Evolutionary conservation across 1,284 basidiomycete genomes (phyloP), one percentile per base, ranked within the genome.

Genomic region (Tylopilus sp.): DNA sequence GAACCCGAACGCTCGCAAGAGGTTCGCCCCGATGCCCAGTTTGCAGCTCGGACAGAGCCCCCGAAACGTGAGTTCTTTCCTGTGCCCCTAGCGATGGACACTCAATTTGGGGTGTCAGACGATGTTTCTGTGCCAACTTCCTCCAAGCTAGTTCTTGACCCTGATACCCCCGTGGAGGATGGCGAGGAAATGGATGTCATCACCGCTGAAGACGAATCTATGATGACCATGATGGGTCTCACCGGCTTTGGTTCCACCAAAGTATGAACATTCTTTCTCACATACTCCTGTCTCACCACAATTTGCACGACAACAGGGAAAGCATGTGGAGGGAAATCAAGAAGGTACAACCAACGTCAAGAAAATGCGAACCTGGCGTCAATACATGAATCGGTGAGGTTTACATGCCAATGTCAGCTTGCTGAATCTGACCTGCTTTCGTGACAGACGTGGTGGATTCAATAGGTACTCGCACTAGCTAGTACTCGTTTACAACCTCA

Each of bases 161-260:
- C 71, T 48, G 73, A 73, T 56, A 68, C 67, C 44, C 64, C 61
- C 44, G 68, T 62, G 38, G 81, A 82, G 56, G 83, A 85, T 53
- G 81, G 77, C 11, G 85, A 87, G 59, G 77, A 75, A 15, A 84
- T 84, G 74, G 84, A 86, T 42, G 75, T 67, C n/a, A 75, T 73
- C 26, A 80, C 83, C 48, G 84, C 81, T 26, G 85, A 88, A 50
- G 89, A 91, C 31, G 78, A 78, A 38, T 83, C 81, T 43, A 93
- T 97, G 88, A 89, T 88, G 74, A 81, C 85, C 26, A 82, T 86
- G 80, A 94, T 98, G 90, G 94, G 94, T 39, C 75, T 98, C 62
- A 68, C 73, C 43, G 91, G 91, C 2, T 98, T 98, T 65, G 91
- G 88, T 7, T 79, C 83, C 0, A 96, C 94, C 0, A 96, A 97